Conservation (phyloP, 805 yeast species). For the Hemisphaericaspora nanyangensis region DNA sequence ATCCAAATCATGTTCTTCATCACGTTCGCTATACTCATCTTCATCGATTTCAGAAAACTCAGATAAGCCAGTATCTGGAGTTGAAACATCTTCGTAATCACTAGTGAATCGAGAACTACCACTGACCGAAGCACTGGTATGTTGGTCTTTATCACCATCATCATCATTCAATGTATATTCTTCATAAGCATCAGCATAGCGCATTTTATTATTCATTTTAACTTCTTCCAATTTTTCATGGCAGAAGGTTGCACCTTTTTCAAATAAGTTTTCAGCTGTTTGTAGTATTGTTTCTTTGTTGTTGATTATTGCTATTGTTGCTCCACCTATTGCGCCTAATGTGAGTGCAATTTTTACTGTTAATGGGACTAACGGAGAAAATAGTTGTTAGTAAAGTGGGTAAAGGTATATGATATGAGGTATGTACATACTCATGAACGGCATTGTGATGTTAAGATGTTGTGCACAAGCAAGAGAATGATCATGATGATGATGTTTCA, state of each 20-base stretch:
- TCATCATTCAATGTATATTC: constrained; percentile 9
- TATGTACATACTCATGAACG: constrained; percentile 1
- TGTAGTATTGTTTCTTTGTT: constrained; percentile 28
- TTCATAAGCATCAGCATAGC: constrained; percentile 20
- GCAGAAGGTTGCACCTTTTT: constrained; percentile 29
- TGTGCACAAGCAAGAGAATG: too few species aligned
- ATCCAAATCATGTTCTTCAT: constrained; percentile 8
- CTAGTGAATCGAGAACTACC: constrained; percentile 5
- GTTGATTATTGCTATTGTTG: constrained; percentile 26
- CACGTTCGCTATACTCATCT: constrained; percentile 8
- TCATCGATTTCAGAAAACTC: constrained; percentile 11
- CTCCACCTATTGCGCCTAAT: constrained; percentile 31
- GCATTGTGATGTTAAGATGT: background rate
- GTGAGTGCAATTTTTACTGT: constrained; percentile 30
- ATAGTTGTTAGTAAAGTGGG: constrained; percentile 9
- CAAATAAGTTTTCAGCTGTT: constrained; percentile 23
- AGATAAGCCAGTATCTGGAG: constrained; percentile 11
- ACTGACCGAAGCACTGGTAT: constrained; percentile 3
- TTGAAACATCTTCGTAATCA: constrained; percentile 14
- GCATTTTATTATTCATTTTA: constrained; percentile 12
- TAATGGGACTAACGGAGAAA: constrained; percentile 22
- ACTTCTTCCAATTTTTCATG: constrained; percentile 16
- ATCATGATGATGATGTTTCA: too few species aligned
- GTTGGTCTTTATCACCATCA: constrained; percentile 1
- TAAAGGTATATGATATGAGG: background rate